Base-by-base conservation (phyloP, 2,329 filamentous ascomycete species). In the Biscogniauxia marginata region DNA sequence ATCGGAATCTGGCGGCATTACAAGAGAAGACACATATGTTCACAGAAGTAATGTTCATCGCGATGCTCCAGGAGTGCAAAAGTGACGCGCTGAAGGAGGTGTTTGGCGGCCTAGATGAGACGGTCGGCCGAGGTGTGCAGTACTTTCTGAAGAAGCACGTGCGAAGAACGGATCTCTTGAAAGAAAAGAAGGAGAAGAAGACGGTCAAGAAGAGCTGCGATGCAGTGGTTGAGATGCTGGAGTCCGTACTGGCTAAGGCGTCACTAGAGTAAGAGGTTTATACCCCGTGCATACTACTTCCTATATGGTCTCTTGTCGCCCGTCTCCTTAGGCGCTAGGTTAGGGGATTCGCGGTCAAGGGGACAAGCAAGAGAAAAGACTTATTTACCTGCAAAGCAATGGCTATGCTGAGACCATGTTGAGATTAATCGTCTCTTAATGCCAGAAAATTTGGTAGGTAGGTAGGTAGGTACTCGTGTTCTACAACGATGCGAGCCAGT, bases 91-190 rank as follows among this genome's bases (percentile, higher is more conserved):
- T 96, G 23, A 77, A 83, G 60, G 85, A 85, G 49, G 75, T 91
- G 1, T 90, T 96, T 69, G 75, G 81, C 18, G 82, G 83, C 9
- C 82, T 84, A 0, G 82, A 83, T 56, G 84, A 86, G 0, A 83
- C 87, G 55, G 81, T 97, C 59, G 84, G 87, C 4, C 84, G 84
- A 54, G 90, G 90, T 0, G 68, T 97, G 62, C 86, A 89, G 59
- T 96, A 88, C 72, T 95, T 96, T 68, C 68, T 98, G 52, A 84
- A 85, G 67, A 92, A 89, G 70, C 83, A 88, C 46, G 81, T 97
- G 16, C 78, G 83, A 4, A 89, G 86, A 70, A 88, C 87, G 0
- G 74, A 83, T 65, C 73, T 85, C 61, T 70, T 81, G 46, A 73
- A 75, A 13, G 74, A 75, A 5, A 81, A 79, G 64, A 74, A 74